Conservation (phyloP, 2,329 filamentous ascomycete species). For the Fusarium chaquense region DNA sequence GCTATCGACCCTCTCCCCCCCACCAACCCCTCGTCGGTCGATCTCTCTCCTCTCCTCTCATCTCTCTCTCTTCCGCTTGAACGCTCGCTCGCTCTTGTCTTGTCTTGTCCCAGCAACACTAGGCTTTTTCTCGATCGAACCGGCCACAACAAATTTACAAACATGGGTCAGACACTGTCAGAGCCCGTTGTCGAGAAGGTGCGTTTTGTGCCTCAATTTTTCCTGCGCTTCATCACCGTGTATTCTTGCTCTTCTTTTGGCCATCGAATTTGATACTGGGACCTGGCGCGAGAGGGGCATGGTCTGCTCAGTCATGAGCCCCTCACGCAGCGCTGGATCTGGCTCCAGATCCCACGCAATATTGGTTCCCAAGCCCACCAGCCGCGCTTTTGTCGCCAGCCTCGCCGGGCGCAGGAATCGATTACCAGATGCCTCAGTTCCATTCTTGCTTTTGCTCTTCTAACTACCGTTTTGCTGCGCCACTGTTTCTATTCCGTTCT, state of each 20-base stretch:
- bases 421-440: neutral
- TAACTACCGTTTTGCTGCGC: neutral
- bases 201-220: conserved; percentile 40
- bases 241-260: conserved; percentile 23
- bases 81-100: conserved; percentile 27
- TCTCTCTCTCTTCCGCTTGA: conserved; percentile 19
- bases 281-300: conserved; percentile 41
- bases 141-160: conserved; percentile 40
- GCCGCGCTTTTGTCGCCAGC: conserved; percentile 27
- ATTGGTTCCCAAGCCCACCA: conserved; percentile 10
- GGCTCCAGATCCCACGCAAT: conserved; percentile 18
- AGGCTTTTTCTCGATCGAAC: conserved; percentile 48
- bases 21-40: conserved; percentile 38
- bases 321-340: conserved; percentile 39
- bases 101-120: conserved; percentile 37
- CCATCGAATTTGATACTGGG: conserved; percentile 21
- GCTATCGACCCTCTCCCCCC: conserved; percentile 31
- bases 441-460: neutral
- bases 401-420: neutral
- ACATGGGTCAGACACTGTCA: conserved; percentile 99
- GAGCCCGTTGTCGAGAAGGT: conserved; percentile 99
- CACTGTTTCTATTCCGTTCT: conserved; percentile 13
- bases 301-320: conserved; percentile 38
- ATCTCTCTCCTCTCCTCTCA: conserved; percentile 38
- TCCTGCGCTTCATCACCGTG: conserved; percentile 3